A percentile compares a stretch with the other conserved stretches of the same genome.
These are phyloP conservation scores for Thermomucor indicae-seudaticae DNA, from an alignment of 371 early-diverging fungal genomes.

Conservation along the genomic window DNA sequence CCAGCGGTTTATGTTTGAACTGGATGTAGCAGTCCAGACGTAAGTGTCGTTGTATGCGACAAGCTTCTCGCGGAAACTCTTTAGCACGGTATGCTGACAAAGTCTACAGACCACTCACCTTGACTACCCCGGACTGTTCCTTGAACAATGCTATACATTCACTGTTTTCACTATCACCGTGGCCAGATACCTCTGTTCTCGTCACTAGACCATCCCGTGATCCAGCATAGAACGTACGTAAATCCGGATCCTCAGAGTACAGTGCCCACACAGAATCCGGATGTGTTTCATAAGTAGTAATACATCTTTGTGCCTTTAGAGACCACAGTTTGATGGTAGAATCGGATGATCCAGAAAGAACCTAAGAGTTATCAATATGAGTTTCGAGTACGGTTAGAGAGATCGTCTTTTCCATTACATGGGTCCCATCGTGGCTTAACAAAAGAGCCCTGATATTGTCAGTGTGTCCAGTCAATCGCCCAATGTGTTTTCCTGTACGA, in stretches of 20 bases:
- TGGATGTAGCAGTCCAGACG: constrained; percentile 91
- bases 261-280: constrained; percentile 92
- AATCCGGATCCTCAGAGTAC: constrained; percentile 76
- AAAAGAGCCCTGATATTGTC: constrained; percentile 89
- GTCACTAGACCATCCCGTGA: constrained; percentile 88
- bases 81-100: neutral
- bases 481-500: constrained; percentile 62
- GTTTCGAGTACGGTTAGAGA: no score
- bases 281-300: constrained; percentile 82
- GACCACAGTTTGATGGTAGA: constrained; percentile 94
- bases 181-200: constrained; percentile 55
- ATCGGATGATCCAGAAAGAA: constrained; percentile 91
- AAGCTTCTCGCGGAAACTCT: constrained; percentile 50
- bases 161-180: constrained; percentile 42
- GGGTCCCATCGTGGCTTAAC: constrained; percentile 83
- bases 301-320: constrained; percentile 77
- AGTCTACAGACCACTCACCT: constrained; percentile 37
- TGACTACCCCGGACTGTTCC: constrained; percentile 78
- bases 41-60: constrained; percentile 74
- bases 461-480: constrained; percentile 87
- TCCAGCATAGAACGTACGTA: constrained; percentile 89
- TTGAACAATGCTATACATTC: constrained; percentile 85
- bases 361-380: constrained; percentile 38
- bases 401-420: constrained; percentile 38
- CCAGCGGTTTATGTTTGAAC: constrained; percentile 84